Evolutionary conservation across 345 rosid genomes (phyloP), one percentile per base, ranked within the genome.

Genomic region (Rhodomyrtus tomentosa): DNA sequence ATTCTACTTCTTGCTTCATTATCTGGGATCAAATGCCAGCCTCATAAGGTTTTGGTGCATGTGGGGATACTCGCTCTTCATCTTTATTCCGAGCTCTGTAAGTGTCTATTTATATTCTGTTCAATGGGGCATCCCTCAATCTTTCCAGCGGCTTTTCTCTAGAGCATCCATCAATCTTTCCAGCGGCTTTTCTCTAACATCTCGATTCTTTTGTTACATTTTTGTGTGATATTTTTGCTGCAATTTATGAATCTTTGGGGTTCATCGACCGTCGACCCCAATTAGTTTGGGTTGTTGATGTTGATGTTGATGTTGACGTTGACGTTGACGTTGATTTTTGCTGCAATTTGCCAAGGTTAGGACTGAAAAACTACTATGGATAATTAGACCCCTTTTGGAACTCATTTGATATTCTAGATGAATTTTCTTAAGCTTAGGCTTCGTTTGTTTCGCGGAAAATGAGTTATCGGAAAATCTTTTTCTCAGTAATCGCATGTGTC

Each of bases 41-140:
- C 96, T 97, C 73, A 76, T 95, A 80, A 90, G 92, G 54, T 91
- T 95, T 89, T 95, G 98, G 98, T 94, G 99, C 92, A 88, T 97
- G 92, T 95, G 99, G 99, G 99, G 99, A 54, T 95, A 97, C 89
- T 97, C 99, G 84, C 96, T 95, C 88, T 88, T 87, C 89, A 88
- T 95, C 81, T 95, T 95, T 81, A 53, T 95, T 84, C 91, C 86
- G n/a, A 88, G 89, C 87, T 88, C 95, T 32, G 99, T 97, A 93
- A 94, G 98, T 83, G 74, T 89, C 68, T 50, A 24, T 81, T 86
- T 21, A 13, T 59, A 82, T 13, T 12, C 27, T 82, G 18, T 81
- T 29, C 45, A 85, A 82, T 25, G 55, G 16, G 36, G 25, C 20
- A 29, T 42, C 55, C 62, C 27, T 68, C 42, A 38, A 29, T 22